Base-by-base conservation (phyloP, 2,329 filamentous ascomycete species). In the Colletotrichum destructivum region DNA sequence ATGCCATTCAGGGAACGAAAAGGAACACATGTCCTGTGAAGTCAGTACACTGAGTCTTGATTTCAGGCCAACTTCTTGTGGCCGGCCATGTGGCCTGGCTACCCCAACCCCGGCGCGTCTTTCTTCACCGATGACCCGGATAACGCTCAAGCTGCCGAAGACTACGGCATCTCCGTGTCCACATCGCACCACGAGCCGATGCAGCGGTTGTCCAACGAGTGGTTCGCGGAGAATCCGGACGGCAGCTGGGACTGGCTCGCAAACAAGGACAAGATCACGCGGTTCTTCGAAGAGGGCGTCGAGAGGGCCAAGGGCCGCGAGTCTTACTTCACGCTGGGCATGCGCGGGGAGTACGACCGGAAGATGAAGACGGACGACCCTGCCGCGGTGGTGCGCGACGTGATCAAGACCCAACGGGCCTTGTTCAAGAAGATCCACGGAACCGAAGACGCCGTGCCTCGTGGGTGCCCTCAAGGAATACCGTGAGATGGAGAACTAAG, bases 141-240 rank as follows among this genome's bases (percentile, higher is more conserved):
- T 8, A 92, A 88, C 57, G 88, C 90, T 72, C 83, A 84, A 3
- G 82, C 90, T 5, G 90, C 90, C 0, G 88, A 92, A 66, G 86
- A 87, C 66, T 92, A 90, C 70, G 90, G 88, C 2, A 88, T 92
- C 51, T 89, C 91, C 3, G 87, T 92, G 78, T 89, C 88, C 3
- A 91, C 89, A 0, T 89, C 88, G 0, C 90, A 92, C 75, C 90
- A 90, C 15, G 90, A 92, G 77, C 90, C 90, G 0, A 90, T 92
- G 89, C 87, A 88, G 74, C 84, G 89, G 31, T 85, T 87, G 11
- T 90, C 88, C 9, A 87, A 85, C 18, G 83, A 85, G 71, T 85
- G 83, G 83, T 79, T 81, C 21, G 78, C 75, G 11, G 74, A 77
- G 6, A 78, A 80, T 8, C 76, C 81, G 1, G 77, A 87, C 3